Base-by-base conservation (phyloP, 2,329 filamentous ascomycete genomes). In the Cytospora piceae region DNA sequence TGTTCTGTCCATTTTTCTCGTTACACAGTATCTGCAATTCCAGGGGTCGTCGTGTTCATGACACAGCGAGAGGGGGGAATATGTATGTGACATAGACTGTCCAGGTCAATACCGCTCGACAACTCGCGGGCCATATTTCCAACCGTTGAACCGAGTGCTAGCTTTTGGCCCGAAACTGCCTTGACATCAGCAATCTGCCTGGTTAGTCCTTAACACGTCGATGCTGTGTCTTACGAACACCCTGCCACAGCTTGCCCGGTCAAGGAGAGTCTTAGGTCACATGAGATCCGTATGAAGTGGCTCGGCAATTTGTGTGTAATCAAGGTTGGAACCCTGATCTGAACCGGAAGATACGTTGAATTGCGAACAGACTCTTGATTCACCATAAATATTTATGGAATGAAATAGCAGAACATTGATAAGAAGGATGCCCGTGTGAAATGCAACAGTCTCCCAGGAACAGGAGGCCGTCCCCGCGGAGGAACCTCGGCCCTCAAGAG, bases 281-380 rank as follows among this genome's bases (percentile, higher is more conserved):
- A 63, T 63, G 61, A 57, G 61, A 14, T 22, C 39, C 5, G 29
- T 46, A 39, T 37, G 53, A 57, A 63, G 61, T 63, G 61, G 61
- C 53, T 63, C 60, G 60, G 60, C 37, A 29, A 4, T 49, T 51
- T 9, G 34, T 37, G 17, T 37, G 54, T 37, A 22, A 34, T 57
- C 31, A 22, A 29, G 8, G 14, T 31, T 31, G 49, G 22, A 24
- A n/a, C 29, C 61, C 29, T 24, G n/a, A 39, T 39, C n/a, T 11
- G 46, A 2, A 24, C 8, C 24, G n/a, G 46, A 5, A n/a, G 39
- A 46, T 34, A 20, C 39, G n/a, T 32, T 22, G 27, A 29, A 39
- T 51, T 8, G 29, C 15, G 27, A 57, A 63, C 61, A 57, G 53
- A 51, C 37, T 57, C 34, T 52, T 63, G 29, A 63, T 51, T 63